Conservation (phyloP, 1,284 basidiomycete species). For the Lignosus rhinocerotis region DNA sequence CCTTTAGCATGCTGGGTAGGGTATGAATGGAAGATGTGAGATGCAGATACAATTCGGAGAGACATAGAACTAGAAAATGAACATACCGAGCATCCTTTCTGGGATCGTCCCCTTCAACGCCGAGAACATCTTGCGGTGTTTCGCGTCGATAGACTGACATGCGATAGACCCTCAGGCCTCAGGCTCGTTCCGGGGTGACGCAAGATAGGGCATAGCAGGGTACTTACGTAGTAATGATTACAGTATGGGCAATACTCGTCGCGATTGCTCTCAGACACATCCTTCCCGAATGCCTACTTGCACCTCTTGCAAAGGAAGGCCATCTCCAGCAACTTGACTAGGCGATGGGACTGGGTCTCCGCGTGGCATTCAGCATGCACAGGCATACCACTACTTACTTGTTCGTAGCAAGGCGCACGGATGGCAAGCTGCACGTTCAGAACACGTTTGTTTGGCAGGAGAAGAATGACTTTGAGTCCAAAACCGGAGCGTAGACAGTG, state of each 20-base stretch:
- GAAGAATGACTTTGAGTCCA: background rate
- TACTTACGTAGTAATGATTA: conserved; percentile 94
- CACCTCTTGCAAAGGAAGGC: conserved; percentile 97
- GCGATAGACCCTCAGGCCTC: no score
- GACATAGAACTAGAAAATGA: background rate
- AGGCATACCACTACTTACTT: conserved; percentile 87
- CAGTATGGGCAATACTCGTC: conserved; percentile 99
- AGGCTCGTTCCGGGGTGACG: background rate
- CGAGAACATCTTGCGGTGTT: conserved; percentile 82
- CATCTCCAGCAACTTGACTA: conserved; percentile 88
- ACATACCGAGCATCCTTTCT: conserved; percentile 82
- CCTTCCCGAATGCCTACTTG: conserved; percentile 95
- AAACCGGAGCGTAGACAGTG: no score
- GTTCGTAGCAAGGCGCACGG: conserved; percentile 93
- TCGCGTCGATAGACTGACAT: conserved; percentile 86
- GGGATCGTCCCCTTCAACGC: conserved; percentile 90
- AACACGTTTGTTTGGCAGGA: conserved; percentile 76
- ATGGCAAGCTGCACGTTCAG: conserved; percentile 93
- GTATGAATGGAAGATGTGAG: background rate
- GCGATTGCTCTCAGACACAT: conserved; percentile 89
- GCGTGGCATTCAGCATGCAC: conserved; percentile 94
- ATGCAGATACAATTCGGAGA: background rate
- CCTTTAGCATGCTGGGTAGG: conserved; percentile 62
- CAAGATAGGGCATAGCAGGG: background rate
- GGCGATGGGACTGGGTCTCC: conserved; percentile 74